Conservation (phyloP, 345 rosid genomes). For the Lepidium aucheri region DNA sequence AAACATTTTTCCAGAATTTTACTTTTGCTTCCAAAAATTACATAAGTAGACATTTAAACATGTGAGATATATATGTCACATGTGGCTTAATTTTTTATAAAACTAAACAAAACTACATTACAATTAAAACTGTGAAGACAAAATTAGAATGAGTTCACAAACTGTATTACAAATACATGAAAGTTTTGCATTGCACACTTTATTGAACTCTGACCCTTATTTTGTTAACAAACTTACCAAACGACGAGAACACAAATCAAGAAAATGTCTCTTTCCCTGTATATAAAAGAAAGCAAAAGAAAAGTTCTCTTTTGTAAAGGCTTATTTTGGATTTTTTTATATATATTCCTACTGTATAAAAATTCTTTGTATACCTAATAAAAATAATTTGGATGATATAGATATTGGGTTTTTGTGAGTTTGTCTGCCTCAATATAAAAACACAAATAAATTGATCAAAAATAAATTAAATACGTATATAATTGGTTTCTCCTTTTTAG, state of each 20-base stretch:
- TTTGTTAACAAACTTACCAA: neutral
- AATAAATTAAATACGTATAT: neutral
- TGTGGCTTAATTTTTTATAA: neutral
- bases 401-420: neutral
- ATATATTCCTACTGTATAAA: neutral
- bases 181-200: neutral
- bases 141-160: neutral
- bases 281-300: neutral
- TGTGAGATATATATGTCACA: neutral
- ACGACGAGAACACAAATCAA: conserved; percentile 4
- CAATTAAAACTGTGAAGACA: neutral
- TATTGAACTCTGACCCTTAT: neutral
- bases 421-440: conserved; percentile 12
- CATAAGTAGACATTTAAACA: too few relatives aligned
- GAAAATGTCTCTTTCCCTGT: neutral
- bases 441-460: neutral
- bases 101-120: neutral
- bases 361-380: neutral
- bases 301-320: conserved; percentile 7
- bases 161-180: neutral
- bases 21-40: too few relatives aligned
- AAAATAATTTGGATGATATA: conserved; percentile 4
- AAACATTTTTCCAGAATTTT: too few relatives aligned
- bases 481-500: neutral
- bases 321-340: conserved; percentile 6